Base-by-base conservation (phyloP, 306 rosid genomes). In the Glycine tomentella region DNA sequence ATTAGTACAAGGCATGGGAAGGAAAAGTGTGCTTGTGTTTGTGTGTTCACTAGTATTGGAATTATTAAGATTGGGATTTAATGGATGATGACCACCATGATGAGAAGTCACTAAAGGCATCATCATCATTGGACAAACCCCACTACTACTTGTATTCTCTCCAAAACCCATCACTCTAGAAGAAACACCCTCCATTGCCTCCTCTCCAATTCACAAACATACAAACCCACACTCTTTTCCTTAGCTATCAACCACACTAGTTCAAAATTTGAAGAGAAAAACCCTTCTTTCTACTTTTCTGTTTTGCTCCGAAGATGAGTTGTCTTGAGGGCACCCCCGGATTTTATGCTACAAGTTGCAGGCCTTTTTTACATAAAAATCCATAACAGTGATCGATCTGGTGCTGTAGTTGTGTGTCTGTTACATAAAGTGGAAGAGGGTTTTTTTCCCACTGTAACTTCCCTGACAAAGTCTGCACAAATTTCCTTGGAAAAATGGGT, bases 91-190 rank as follows among this genome's bases (percentile, higher is more conserved):
- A 69, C 72, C 72, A 44, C 9, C 72, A 67, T 67, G 72, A 67
- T 57, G 58, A 74, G 88, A 52, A 51, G 92, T 86, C 87, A 88
- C 80, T 9, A 89, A 81, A 82, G 93, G 91, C 89, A 88, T 86
- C 91, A 90, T 91, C 91, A 83, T 86, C 86, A 86, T 85, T 34
- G 94, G 91, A 83, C 88, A 82, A 45, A 81, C 36, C 77, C 88
- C 90, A 77, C 84, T 70, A 85, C 66, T 51, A n/a, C 3, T 84
- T 69, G 56, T 69, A 64, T 83, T 86, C 56, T 85, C 93, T 64
- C 90, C 97, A 82, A 88, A 93, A 74, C 69, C 87, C 92, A 83
- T 87, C 86, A 86, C 83, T 77, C 88, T 77, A 15, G 70, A 64
- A 36, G 62, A 61, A 77, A 86, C 86, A 72, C 85, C 90, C 91